phyloP scores from a whole-genome alignment of 2,329 filamentous ascomycete species.

The Hawksworthiomyces lignivorus region DNA sequence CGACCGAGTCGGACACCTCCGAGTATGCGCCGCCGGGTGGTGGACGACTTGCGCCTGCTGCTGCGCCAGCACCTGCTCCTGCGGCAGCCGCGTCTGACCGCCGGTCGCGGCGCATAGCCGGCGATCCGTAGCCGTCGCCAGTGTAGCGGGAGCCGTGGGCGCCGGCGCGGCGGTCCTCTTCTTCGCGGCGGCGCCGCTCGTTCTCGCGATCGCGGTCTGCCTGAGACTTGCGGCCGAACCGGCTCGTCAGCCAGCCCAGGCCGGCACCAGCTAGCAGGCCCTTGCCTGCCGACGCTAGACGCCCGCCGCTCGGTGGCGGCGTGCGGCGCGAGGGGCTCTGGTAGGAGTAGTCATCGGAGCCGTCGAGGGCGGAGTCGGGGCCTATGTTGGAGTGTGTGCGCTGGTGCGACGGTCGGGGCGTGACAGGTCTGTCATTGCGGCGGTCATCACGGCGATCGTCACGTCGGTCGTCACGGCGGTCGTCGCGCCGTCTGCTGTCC shows the following conservation, averaged over 20 bases:
- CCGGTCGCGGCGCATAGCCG: constrained; percentile 33
- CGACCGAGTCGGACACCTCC: constrained; percentile 26
- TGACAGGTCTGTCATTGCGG: constrained; percentile 32
- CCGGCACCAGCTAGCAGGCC: constrained; percentile 55
- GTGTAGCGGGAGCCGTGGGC: constrained; percentile 58
- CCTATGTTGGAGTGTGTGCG: constrained; percentile 29
- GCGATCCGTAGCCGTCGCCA: constrained; percentile 55
- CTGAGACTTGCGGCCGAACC: constrained; percentile 51
- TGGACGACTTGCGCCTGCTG: no score
- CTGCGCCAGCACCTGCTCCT: constrained; percentile 13
- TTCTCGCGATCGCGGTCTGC: constrained; percentile 40
- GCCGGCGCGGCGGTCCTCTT: constrained; percentile 49
- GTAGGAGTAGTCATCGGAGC: constrained; percentile 53
- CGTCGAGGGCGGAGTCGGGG: constrained; percentile 41
- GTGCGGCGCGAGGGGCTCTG: constrained; percentile 55
- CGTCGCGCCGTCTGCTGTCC: no score
- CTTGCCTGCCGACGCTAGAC: constrained; percentile 39
- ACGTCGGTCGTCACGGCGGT: constrained; percentile 33
- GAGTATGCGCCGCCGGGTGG: no score
- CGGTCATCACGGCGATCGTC: constrained; percentile 32
- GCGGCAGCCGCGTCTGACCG: constrained; percentile 20
- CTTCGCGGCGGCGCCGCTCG: constrained; percentile 35
- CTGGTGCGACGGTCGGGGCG: constrained; percentile 40
- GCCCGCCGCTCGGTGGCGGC: constrained; percentile 26
- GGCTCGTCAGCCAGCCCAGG: constrained; percentile 60